Evolutionary conservation across 345 rosid genomes (phyloP).

Genomic region (Erucastrum elatum): DNA sequence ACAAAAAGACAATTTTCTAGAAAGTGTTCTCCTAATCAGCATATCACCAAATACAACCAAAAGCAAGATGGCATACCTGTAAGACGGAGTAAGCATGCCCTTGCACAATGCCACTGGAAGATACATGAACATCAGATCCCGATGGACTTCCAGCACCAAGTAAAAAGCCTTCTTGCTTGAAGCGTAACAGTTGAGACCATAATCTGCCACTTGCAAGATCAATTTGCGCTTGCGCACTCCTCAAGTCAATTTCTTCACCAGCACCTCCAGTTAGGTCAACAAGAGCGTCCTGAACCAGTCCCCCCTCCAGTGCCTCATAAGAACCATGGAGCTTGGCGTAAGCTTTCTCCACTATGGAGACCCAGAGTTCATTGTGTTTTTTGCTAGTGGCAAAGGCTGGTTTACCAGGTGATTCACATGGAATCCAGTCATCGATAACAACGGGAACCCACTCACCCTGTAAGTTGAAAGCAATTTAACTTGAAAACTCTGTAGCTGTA

Average conservation of each 20-base stretch:
- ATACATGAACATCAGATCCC: conserved; percentile 96
- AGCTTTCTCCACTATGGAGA: conserved; percentile 93
- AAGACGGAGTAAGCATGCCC: conserved; percentile 98
- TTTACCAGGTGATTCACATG: conserved; percentile 92
- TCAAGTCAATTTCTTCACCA: conserved; percentile 99
- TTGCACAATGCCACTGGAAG: conserved; percentile 99
- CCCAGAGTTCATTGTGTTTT: conserved; percentile 94
- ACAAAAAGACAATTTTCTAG: conserved; percentile 2
- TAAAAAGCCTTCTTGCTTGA: conserved; percentile 96
- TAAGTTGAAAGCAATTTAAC: conserved; percentile 24
- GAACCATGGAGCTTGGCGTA: conserved; percentile 99
- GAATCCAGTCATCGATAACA: conserved; percentile 99
- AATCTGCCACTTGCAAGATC: conserved; percentile 99
- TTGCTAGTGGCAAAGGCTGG: conserved; percentile 99
- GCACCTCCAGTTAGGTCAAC: conserved; percentile 99
- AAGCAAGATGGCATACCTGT: conserved; percentile 55
- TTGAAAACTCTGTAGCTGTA: not conserved
- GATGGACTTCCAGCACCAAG: conserved; percentile 99
- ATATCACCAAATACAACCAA: conserved; percentile 14
- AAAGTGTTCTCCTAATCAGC: not conserved
- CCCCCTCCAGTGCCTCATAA: conserved; percentile 98
- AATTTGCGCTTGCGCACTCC: conserved; percentile 98
- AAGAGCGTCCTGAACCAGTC: conserved; percentile 99
- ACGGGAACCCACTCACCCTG: conserved; percentile 99
- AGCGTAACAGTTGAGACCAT: conserved; percentile 97